These are phyloP conservation scores for Carex cristatella DNA, from an alignment of 176 grass and related monocot genomes.

Conservation along the genomic window DNA sequence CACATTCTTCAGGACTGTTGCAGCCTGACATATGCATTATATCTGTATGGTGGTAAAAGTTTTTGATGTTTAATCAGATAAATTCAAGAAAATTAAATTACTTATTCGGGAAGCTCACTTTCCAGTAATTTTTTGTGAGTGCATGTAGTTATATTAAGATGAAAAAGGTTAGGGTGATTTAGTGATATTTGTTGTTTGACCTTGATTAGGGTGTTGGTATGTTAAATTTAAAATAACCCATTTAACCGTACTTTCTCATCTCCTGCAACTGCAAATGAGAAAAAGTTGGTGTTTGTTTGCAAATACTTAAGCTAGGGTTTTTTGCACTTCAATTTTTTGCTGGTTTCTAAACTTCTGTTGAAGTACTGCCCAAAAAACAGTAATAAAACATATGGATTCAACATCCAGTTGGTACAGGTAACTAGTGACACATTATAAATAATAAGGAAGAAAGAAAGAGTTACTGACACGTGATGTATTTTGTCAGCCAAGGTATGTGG, in stretches of 20 bases:
- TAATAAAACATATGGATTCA: neutral
- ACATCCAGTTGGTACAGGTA: neutral
- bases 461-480: neutral
- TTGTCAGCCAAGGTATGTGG: constrained; percentile 81
- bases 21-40: neutral
- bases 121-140: neutral
- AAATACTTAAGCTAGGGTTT: neutral
- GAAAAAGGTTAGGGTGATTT: neutral
- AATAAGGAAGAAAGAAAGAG: neutral
- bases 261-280: neutral
- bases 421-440: neutral
- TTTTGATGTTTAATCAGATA: neutral
- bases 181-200: neutral
- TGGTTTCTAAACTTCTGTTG: neutral
- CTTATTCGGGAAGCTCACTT: neutral
- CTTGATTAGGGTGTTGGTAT: neutral
- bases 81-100: constrained; percentile 12
- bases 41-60: neutral
- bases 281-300: neutral
- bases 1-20: neutral
- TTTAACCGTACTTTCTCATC: neutral
- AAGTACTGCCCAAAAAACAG: neutral
- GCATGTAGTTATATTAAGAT: neutral
- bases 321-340: neutral
- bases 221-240: neutral